phyloP scores from a whole-genome alignment of 805 yeast species.

The Pachysolen tannophilus region DNA sequence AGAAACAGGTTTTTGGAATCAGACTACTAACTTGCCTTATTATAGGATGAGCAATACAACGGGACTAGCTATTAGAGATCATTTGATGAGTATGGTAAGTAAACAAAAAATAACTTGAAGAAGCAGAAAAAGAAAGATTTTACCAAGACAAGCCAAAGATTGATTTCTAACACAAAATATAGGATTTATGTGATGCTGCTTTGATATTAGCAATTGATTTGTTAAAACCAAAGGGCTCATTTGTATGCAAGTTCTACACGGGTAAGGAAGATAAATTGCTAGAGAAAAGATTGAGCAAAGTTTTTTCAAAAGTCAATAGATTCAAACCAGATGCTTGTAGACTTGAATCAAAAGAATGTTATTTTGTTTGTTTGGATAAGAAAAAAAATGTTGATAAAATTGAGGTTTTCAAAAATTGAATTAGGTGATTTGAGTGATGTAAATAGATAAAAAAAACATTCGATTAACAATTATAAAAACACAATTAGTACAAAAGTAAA shows the following conservation, averaged over 20 bases:
- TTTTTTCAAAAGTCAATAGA: constrained; percentile 56
- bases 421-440: neutral
- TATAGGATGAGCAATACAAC: constrained; percentile 91
- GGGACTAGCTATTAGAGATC: constrained; percentile 78
- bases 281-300: constrained; percentile 47
- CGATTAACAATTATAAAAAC: neutral
- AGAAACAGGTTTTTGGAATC: constrained; percentile 40
- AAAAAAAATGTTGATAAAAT: constrained; percentile 31
- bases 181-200: constrained; percentile 89
- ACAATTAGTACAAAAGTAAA: neutral
- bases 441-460: neutral
- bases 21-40: constrained; percentile 71
- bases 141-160: too few relatives aligned
- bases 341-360: constrained; percentile 72
- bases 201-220: constrained; percentile 64
- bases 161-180: constrained; percentile 2
- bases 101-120: too few relatives aligned
- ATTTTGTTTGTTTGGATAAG: constrained; percentile 61
- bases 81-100: constrained; percentile 65
- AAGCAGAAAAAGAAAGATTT: too few relatives aligned
- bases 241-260: constrained; percentile 78
- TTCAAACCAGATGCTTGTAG: constrained; percentile 82
- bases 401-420: constrained; percentile 27
- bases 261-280: constrained; percentile 71
- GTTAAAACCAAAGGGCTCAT: constrained; percentile 60